Base-by-base conservation (phyloP, 768 basidiomycete genomes). In the Xerocomus brunneocitrinus region DNA sequence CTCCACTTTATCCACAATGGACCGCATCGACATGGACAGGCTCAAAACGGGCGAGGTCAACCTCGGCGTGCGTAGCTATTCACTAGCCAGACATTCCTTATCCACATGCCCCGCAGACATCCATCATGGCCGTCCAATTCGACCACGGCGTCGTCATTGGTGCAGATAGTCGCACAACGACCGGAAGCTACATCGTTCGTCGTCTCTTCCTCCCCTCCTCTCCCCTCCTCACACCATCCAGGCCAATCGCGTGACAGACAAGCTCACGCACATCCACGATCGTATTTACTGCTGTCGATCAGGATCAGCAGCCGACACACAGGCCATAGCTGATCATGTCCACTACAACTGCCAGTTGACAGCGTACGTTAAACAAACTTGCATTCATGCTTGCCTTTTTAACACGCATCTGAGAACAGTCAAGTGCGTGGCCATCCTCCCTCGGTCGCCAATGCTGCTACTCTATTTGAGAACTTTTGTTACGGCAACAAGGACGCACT, bases 91-190 rank as follows among this genome's bases (percentile, higher is more conserved):
- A 27, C 27, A 3, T 4, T 32, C 16, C 14, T 51, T 39, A 16
- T 54, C 24, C 28, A 49, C 36, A 38, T 31, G 12, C 45, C 13
- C 36, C 54, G 5, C 62, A 98, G 92, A 99, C 95, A 52, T 98
- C 95, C 40, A 98, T 99, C 70, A 98, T 98, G 95, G 95, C 97
- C 50, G 95, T 98, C 58, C 91, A 94, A 64, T 99, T 99, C 76
- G 78, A 91, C 32, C 85, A 84, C 30, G 97, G 97, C 36, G 97
- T 99, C 54, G 85, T 99, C 61, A 84, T 98, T 56, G 97, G 97
- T 40, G 97, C 97, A 59, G 97, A 99, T 76, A 90, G 88, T 80
- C 82, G 95, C 55, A 99, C 95, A 55, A 98, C 97, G 0, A 95
- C 91, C 7, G 97, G 95, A 59, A 87, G 85, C 74, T 98, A 97